Base-by-base conservation (phyloP, 495 filamentous ascomycete species). In the Aspergillus saccharolyticus region DNA sequence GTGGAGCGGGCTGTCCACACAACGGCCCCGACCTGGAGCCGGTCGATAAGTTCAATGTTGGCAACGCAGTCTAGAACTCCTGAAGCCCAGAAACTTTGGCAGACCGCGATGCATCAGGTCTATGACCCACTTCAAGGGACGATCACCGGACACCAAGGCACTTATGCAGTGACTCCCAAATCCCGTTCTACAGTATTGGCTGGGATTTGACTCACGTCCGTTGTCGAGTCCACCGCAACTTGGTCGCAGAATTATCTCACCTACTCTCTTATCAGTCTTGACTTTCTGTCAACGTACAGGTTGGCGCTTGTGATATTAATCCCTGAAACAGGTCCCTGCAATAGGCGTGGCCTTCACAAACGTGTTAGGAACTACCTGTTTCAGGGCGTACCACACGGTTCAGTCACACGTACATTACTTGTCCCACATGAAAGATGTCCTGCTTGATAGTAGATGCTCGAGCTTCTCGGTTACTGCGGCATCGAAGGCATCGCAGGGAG, bases 401-500 rank as follows among this genome's bases (percentile, higher is more conserved):
- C 2, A 2, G 2, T 39, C 33, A 39, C 12, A 5, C 33, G 14
- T 39, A 39, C 33, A 39, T 39, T 2, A 15, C 33, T 2, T 39
- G 5, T 15, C 33, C 33, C 33, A 39, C 33, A 15, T 39, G 4
- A 12, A 15, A 39, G 10, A 39, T 39, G 33, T 39, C 2, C 12
- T 39, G 33, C 33, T 39, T 2, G 12, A 39, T 39, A 28, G 33
- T 39, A 39, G 33, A 5, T 39, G 12, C 10, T 39, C 10, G 2
- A 39, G 12, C 2, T 10, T 39, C 4, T 39, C 33, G 47, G 47
- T 49, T 64, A 71, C 53, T 64, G 61, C 22, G 72, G 70, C 51
- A 74, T 64, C 39, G 67, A 67, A n/a, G 72, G 71, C 71, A 75
- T 74, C 55, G 69, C 69, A 18, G 72, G 74, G 25, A 76, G 59